Conservation (phyloP, 176 grass and related monocot species). For the Oryza rufipogon region DNA sequence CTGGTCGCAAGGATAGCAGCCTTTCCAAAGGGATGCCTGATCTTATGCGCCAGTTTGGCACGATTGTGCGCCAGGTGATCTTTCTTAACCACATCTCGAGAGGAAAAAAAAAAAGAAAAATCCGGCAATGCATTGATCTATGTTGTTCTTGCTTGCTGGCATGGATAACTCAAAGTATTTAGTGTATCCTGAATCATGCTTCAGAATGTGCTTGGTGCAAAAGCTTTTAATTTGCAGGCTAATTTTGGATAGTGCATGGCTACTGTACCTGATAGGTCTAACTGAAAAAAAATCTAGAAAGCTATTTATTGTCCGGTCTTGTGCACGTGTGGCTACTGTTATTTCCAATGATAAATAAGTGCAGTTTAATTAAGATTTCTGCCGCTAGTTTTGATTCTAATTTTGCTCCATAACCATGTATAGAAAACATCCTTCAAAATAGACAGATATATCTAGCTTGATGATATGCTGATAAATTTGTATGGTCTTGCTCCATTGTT, state of each 20-base stretch:
- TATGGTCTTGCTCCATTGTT: not conserved
- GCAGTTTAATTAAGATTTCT: not conserved
- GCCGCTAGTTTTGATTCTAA: not conserved
- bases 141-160: not conserved
- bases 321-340: not conserved
- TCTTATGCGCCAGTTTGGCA: slow-evolving; percentile 70
- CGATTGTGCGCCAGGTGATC: slow-evolving; percentile 70
- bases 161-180: not conserved
- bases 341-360: not conserved
- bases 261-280: not conserved
- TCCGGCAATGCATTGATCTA: not conserved
- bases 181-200: not conserved
- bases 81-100: slow-evolving; percentile 21
- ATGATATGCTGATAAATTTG: slow-evolving; percentile 6
- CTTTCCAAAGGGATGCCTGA: slow-evolving; percentile 65
- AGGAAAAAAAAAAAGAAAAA: not conserved
- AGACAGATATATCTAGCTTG: slow-evolving; percentile 20
- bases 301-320: not conserved
- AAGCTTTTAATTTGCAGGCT: not conserved
- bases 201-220: not conserved
- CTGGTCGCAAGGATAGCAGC: slow-evolving; percentile 44
- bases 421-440: slow-evolving; percentile 28
- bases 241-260: slow-evolving; percentile 4
- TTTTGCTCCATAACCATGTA: not conserved
- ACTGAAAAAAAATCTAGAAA: not conserved